phyloP scores from a whole-genome alignment of 345 rosid species.

The Pistacia vera region DNA sequence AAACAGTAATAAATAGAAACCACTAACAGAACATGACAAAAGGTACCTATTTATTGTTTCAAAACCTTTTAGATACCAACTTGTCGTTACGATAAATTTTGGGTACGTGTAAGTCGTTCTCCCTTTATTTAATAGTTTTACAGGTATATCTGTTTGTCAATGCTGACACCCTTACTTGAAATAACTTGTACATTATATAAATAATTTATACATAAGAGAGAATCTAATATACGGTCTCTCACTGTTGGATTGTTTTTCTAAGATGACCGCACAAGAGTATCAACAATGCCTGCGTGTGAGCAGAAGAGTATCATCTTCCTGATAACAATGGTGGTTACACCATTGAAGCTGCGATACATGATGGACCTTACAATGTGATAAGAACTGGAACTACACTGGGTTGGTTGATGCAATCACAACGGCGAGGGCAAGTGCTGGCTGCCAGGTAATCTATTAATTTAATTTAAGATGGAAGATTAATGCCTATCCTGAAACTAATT shows the following conservation, averaged over 20 bases:
- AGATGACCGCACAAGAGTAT: conserved; percentile 68
- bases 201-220: no score
- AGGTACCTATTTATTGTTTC: no score
- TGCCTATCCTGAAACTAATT: background rate
- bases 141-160: no score
- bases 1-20: no score
- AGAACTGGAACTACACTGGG: conserved; percentile 73
- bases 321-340: conserved; percentile 75
- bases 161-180: no score
- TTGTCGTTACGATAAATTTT: no score
- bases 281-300: conserved; percentile 59
- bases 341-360: conserved; percentile 70
- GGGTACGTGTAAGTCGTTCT: no score
- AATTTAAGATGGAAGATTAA: background rate
- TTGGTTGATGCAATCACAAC: conserved; percentile 65
- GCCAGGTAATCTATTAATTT: conserved; percentile 33
- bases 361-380: conserved; percentile 73
- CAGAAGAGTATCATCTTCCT: conserved; percentile 62
- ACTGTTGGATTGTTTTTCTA: background rate
- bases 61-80: no score
- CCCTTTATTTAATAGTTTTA: no score
- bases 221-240: no score
- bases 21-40: no score
- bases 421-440: conserved; percentile 71
- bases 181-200: no score